Evolutionary conservation across 805 yeast genomes (phyloP), one percentile per base, ranked within the genome.

Genomic region (Ogataea polymorpha): DNA sequence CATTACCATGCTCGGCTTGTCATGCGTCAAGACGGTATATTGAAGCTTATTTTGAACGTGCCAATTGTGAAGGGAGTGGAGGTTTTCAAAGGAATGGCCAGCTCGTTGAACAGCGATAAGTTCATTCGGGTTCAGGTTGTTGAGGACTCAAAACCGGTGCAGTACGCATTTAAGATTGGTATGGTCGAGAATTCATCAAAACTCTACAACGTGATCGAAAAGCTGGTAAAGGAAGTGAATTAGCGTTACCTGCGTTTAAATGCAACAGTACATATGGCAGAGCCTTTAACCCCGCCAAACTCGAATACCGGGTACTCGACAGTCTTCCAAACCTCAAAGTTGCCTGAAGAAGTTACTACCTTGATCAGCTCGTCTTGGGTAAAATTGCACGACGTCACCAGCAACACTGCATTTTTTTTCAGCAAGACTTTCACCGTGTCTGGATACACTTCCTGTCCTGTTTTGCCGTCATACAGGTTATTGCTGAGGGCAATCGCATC

Each of bases 401-500:
- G 60, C 25, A 93, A 62, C 0, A 91, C 75, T 15, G 80, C 77
- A n/a, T 68, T 73, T 11, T 60, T 48, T 31, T 72, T 71, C 62
- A 93, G 64, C 38, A 86, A 51, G 41, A 73, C 71, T 33, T 68
- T 67, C 15, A 87, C 80, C 25, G 77, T 80, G 0, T 51, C 48
- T 0, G 89, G 79, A 54, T 93, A 91, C 12, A 77, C 66, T 20
- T 82, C 79, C 42, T 75, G 66, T 3, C 77, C 73, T 13, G 75
- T 71, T 42, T 68, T 66, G 6, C 68, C 71, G 7, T 63, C 71
- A 44, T 75, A 75, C 15, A 63, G 71, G 2, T 67, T 50, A 16
- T 82, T 83, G 59, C 87, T 86, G 32, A 93, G 71, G 0, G 96
- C 97, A 46, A 93, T 91, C 5, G 99, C 99, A 65, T 93, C 99